Evolutionary conservation across 306 rosid species (phyloP).

Genomic region (Ammopiptanthus mongolicus): DNA sequence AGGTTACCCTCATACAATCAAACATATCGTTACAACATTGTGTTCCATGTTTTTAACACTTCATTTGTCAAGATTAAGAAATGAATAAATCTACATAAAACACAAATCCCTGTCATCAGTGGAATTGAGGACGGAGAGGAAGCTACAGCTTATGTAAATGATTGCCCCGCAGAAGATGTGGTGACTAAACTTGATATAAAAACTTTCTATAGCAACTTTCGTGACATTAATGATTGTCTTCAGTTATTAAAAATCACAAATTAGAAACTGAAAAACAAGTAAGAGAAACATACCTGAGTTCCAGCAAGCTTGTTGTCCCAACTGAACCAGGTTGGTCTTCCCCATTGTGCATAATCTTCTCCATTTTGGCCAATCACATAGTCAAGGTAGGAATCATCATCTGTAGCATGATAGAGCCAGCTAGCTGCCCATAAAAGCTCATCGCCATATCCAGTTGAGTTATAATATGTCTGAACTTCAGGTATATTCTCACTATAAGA

Average conservation of each 20-base stretch:
- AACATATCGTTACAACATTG: constrained; percentile 10
- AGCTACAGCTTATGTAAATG: constrained; percentile 44
- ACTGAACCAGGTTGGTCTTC: constrained; percentile 93
- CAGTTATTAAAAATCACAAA: background rate
- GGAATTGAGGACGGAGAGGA: background rate
- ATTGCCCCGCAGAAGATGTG: constrained; percentile 67
- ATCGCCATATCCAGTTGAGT: constrained; percentile 89
- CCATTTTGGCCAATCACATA: constrained; percentile 71
- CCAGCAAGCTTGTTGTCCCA: constrained; percentile 99
- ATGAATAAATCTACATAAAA: constrained; percentile 28
- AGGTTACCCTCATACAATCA: constrained; percentile 10
- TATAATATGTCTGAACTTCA: constrained; percentile 59
- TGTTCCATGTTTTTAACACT: background rate
- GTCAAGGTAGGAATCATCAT: constrained; percentile 56
- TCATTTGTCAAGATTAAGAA: constrained; percentile 7
- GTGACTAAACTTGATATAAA: constrained; percentile 78
- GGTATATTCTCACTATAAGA: constrained; percentile 71
- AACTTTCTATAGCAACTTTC: background rate
- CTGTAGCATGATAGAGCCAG: constrained; percentile 96
- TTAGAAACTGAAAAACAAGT: constrained; percentile 2
- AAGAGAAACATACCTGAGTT: constrained; percentile 57
- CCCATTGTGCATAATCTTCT: constrained; percentile 60
- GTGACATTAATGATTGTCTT: background rate
- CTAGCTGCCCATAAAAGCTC: constrained; percentile 98
- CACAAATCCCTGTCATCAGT: background rate